Evolutionary conservation across 2,329 filamentous ascomycete genomes (phyloP), one percentile per base, ranked within the genome.

Genomic region (Nigrospora oryzae): DNA sequence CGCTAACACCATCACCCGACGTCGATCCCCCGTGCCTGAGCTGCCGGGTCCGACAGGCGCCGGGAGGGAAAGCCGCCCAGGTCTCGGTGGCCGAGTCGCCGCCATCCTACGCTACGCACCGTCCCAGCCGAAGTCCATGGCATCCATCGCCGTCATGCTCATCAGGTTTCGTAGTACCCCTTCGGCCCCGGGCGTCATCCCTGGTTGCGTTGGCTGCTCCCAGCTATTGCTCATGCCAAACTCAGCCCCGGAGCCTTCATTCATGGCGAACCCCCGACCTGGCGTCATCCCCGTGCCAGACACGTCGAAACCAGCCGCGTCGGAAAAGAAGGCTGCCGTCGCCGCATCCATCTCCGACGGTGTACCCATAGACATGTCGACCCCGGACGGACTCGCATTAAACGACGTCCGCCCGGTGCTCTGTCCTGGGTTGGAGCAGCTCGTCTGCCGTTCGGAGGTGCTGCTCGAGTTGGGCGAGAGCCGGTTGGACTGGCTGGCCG

Each of bases 391-490:
- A 48, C 74, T 79, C 4, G 74, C 62, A 19, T 74, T 66, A 54
- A 75, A 82, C 2, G 76, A 74, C 40, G 65, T 65, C 6, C 57
- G 55, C 7, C 63, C 64, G 0, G 73, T 69, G 23, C 60, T 61
- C 17, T 56, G 60, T 46, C 66, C 55, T 13, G 61, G 59, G 12
- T 53, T 53, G 12, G 53, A 49, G 12, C 47, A 44, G 37, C 49
- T 53, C 30, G 62, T 60, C 14, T 61, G 59, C 19, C 64, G 58
- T n/a, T 75, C 71, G 2, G 72, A 73, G 2, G 66, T 60, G 7
- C 63, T 64, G 53, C 73, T 79, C 4, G 79, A 82, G 53, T 76
- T 81, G 3, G 79, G 79, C 11, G 79, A 82, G 17, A 71, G 75
- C n/a, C 73, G 65, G 48, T 69, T 76, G 3, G 77, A 79, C 40